Evolutionary conservation across 768 basidiomycete genomes (phyloP).

Genomic region (Saitozyma podzolica): DNA sequence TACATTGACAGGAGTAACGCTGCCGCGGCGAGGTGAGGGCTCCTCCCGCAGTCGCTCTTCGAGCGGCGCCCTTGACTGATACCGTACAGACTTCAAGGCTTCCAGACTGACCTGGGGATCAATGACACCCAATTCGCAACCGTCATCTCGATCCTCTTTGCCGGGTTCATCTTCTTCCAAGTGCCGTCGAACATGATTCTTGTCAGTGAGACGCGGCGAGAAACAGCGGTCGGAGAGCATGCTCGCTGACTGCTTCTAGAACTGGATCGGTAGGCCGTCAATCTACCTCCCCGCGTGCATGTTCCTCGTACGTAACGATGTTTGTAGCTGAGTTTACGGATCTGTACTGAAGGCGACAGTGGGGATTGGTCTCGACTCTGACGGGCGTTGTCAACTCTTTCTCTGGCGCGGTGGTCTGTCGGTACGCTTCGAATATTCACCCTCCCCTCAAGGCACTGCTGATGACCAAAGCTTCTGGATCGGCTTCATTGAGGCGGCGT

Average conservation of each 20-base stretch:
- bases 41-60: background rate
- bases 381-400: too few species aligned
- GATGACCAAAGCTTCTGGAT: background rate
- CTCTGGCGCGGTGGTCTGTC: too few species aligned
- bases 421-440: too few species aligned
- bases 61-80: background rate
- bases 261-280: too few species aligned
- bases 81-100: background rate
- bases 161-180: slow-evolving; percentile 29
- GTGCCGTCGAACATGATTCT: slow-evolving; percentile 48
- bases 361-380: too few species aligned
- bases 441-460: too few species aligned
- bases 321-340: background rate
- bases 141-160: slow-evolving; percentile 47
- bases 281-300: background rate
- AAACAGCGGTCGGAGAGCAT: too few species aligned
- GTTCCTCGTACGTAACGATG: background rate
- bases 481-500: background rate
- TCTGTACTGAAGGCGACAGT: background rate
- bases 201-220: background rate
- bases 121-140: slow-evolving; percentile 27
- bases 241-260: too few species aligned
- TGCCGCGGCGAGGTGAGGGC: background rate
- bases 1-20: background rate
- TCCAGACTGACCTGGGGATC: background rate